Base-by-base conservation (phyloP, 1,139 yeast species). In the Yamadazyma songkhlaensis region DNA sequence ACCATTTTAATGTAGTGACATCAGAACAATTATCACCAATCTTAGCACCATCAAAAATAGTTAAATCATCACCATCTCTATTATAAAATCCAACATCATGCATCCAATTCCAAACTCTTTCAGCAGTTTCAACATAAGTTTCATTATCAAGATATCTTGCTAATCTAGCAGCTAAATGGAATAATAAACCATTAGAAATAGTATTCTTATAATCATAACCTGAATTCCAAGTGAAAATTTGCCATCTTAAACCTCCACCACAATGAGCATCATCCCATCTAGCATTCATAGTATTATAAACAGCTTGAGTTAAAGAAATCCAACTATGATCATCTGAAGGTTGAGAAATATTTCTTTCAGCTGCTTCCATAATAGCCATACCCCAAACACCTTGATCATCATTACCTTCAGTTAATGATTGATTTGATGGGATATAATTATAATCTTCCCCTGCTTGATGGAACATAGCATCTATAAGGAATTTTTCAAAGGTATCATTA, bases 181-280 rank as follows among this genome's bases (percentile, higher is more conserved):
- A 86, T 42, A 86, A 64, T 50, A 86, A 81, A 3, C 88, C 94
- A 56, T 84, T 86, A 22, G 90, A 76, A 41, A 86, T 84, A 22
- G 89, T 70, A 59, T 86, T 86, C 57, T 86, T 86, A 64, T 86
- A 86, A 53, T 78, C 75, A 57, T 82, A 86, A 36, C 95, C 95
- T 4, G 81, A 64, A 55, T 81, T 81, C 81, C 84, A 79, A 37
- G 79, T 72, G 64, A 79, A 82, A 48, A 84, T 85, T 66, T 86
- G 95, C 95, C 95, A 86, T 60, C 95, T 72, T 42, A 86, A 64
- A 0, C 95, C 95, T 29, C 95, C 95, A 32, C 65, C 68, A 60
- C 95, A 86, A 44, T 66, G 59, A 2, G 49, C 56, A 8, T 60
- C 53, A 51, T 85, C 94, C 95, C 95, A 86, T 47, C 95, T 71